Conservation (phyloP, 2,329 filamentous ascomycete species). For the Fragosphaeria purpurea region DNA sequence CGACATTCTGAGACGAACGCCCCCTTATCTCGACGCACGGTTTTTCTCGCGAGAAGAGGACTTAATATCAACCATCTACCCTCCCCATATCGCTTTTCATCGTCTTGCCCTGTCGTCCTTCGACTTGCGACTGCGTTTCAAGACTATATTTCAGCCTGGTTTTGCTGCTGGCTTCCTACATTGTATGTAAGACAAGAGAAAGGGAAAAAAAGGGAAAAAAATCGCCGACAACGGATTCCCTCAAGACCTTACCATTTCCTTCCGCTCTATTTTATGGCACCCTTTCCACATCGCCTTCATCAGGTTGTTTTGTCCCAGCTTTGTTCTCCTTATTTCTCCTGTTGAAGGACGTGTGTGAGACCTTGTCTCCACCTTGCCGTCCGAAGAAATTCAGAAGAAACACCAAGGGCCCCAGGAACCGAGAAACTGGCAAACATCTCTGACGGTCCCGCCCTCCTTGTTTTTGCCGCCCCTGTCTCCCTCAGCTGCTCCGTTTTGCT, state of each 20-base stretch:
- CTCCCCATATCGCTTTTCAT: not conserved
- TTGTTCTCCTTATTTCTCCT: too few species aligned
- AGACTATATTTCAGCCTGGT: conserved; percentile 3
- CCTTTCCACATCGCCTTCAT: too few species aligned
- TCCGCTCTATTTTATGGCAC: not conserved
- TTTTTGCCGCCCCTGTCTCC: not conserved
- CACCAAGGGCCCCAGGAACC: too few species aligned
- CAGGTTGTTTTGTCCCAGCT: too few species aligned
- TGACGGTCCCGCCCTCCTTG: not conserved
- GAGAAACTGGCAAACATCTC: not conserved
- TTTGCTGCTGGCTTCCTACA: conserved; percentile 6
- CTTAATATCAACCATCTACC: too few species aligned
- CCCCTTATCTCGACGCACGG: too few species aligned
- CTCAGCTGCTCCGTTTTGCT: too few species aligned
- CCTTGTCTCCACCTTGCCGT: not conserved
- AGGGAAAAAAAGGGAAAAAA: too few species aligned
- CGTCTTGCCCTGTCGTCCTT: not conserved
- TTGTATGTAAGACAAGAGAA: not conserved
- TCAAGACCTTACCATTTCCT: not conserved
- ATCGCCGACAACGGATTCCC: too few species aligned
- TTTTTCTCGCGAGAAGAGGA: too few species aligned
- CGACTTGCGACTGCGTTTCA: not conserved
- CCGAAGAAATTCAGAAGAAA: not conserved
- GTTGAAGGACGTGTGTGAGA: too few species aligned
- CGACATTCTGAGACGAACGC: too few species aligned